Percentiles rank a stretch among this genome's conserved stretches.
These are phyloP conservation scores for Stagonosporopsis cucurbitacearum DNA, from an alignment of 2,329 filamentous ascomycete species.

Conservation along the genomic window DNA sequence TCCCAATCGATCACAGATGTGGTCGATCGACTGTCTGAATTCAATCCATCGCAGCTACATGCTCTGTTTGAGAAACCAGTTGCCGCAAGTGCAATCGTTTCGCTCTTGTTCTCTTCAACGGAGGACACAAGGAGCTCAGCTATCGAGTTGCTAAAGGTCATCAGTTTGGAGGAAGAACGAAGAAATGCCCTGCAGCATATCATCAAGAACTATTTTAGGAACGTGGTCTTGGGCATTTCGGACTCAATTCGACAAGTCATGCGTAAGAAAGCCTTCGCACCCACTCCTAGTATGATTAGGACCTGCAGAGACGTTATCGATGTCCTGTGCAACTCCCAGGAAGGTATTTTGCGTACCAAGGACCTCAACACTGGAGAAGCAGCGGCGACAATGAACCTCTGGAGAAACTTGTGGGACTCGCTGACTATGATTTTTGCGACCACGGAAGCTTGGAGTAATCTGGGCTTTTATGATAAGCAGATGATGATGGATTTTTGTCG, in stretches of 20 bases:
- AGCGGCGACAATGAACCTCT: constrained; percentile 75
- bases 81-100: constrained; percentile 76
- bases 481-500: constrained; percentile 92
- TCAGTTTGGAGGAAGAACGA: constrained; percentile 72
- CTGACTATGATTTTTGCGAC: constrained; percentile 81
- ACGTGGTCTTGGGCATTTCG: constrained; percentile 63
- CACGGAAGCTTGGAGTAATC: constrained; percentile 81
- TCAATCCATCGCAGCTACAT: constrained; percentile 71
- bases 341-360: constrained; percentile 65
- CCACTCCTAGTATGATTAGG: constrained; percentile 66
- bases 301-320: constrained; percentile 68
- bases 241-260: constrained; percentile 63
- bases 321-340: constrained; percentile 68
- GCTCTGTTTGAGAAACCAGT: constrained; percentile 71
- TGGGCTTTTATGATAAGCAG: constrained; percentile 70
- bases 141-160: constrained; percentile 80
- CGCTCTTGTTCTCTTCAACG: constrained; percentile 81
- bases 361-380: constrained; percentile 67
- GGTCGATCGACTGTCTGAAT: constrained; percentile 79
- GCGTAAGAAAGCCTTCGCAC: constrained; percentile 64
- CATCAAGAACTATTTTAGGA: constrained; percentile 62
- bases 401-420: constrained; percentile 83
- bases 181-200: constrained; percentile 67
- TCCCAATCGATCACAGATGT: constrained; percentile 72
- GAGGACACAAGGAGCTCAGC: constrained; percentile 79